These are phyloP conservation scores for Apiospora marii DNA, from an alignment of 2,329 filamentous ascomycete genomes.

Conservation along the genomic window DNA sequence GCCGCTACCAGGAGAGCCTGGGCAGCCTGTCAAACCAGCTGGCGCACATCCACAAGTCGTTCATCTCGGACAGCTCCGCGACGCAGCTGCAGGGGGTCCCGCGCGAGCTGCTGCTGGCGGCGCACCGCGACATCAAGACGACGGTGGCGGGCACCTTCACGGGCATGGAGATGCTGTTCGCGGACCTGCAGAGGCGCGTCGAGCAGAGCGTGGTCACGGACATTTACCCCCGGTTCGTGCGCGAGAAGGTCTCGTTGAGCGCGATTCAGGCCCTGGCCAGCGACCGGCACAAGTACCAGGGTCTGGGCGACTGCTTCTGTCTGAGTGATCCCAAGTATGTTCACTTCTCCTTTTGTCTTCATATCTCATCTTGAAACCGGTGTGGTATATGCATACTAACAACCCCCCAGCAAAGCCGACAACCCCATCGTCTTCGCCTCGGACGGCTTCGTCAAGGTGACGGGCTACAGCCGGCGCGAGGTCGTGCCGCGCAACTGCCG, in stretches of 20 bases:
- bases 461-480: slow-evolving; percentile 55
- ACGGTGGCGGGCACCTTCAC: slow-evolving; percentile 46
- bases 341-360: neutral
- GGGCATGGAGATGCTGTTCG: slow-evolving; percentile 48
- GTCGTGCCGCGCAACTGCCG: slow-evolving; percentile 57
- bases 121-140: slow-evolving; percentile 37
- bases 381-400: neutral
- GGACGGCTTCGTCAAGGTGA: slow-evolving; percentile 57
- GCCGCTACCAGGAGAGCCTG: slow-evolving; percentile 52
- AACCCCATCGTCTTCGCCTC: slow-evolving; percentile 58
- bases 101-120: slow-evolving; percentile 35
- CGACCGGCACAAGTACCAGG: slow-evolving; percentile 48
- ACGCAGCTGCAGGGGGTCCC: slow-evolving; percentile 34
- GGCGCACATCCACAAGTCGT: slow-evolving; percentile 43
- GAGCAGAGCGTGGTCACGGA: slow-evolving; percentile 51
- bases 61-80: slow-evolving; percentile 32
- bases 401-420: slow-evolving; percentile 44
- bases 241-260: slow-evolving; percentile 55
- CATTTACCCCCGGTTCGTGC: slow-evolving; percentile 60
- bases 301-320: slow-evolving; percentile 55
- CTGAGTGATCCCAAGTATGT: slow-evolving; percentile 48
- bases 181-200: slow-evolving; percentile 48
- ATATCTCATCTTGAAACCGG: neutral
- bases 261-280: slow-evolving; percentile 37
- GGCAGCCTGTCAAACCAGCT: slow-evolving; percentile 48